Base-by-base conservation (phyloP, 495 filamentous ascomycete species). In the Penicillium salamii region DNA sequence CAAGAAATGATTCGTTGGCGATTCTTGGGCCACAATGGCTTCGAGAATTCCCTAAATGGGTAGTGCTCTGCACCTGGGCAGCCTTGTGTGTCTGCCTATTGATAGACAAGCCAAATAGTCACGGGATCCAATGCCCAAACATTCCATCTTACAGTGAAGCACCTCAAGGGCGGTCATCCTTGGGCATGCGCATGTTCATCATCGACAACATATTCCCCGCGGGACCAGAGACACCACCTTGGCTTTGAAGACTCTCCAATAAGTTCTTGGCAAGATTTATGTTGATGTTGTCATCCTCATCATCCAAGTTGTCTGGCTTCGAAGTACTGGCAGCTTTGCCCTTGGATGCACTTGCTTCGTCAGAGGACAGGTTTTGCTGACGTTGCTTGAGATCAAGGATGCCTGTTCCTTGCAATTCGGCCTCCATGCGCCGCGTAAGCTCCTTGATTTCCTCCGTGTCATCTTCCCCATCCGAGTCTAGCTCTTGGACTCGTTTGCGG, bases 251-350 rank as follows among this genome's bases (percentile, higher is more conserved):
- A 59, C 86, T 89, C 69, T 96, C 88, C n/a, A 97, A 71, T 18
- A 97, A 66, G 60, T 96, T 97, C 62, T 89, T 90, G 29, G 88
- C 91, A 5, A 98, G 78, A 41, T 91, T 90, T 61, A 89, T 87
- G 57, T 96, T 89, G 35, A 89, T 80, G 50, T 91, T 77, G 9
- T 91, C 77, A 48, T 85, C 85, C 13, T 77, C 60, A 20, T 61
- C 52, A 14, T 54, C 52, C 5, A 39, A 37, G 15, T 48, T 53
- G 15, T 51, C 53, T 7, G 17, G 38, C 15, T 42, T 49, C 7
- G 47, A 43, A 15, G 24, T 43, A 13, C 59, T 46, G 46, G 50
- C 54, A 34, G 46, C 50, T 34, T 70, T 65, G 17, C 47, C 65
- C 52, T 67, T 67, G 23, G 40, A 54, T 9, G 49, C 31, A 37